Percentiles rank a stretch among this genome's conserved stretches.
phyloP scores from a whole-genome alignment of 805 yeast species.

The Suhomyces canberraensis region DNA sequence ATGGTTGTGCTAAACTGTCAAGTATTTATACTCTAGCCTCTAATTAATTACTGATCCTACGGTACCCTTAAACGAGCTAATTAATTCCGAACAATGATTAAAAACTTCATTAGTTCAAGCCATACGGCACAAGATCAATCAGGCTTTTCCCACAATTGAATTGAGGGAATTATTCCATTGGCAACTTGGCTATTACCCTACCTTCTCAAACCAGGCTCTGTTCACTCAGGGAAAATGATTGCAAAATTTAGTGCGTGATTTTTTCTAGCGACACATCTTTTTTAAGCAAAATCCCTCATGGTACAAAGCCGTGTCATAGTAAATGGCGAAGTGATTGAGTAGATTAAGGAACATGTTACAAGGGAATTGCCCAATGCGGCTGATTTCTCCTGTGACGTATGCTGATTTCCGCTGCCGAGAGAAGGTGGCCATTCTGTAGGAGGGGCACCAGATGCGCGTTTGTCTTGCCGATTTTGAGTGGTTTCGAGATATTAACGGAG shows the following conservation, averaged over 20 bases:
- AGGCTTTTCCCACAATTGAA: too few species aligned
- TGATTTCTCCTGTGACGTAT: too few species aligned
- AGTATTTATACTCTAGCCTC: background rate
- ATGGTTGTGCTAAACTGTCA: background rate
- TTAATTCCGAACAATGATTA: background rate
- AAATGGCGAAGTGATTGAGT: background rate
- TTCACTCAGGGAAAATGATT: background rate
- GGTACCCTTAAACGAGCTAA: background rate
- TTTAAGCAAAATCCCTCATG: background rate
- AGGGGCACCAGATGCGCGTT: too few species aligned
- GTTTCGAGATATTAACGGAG: too few species aligned
- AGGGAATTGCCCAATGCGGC: background rate
- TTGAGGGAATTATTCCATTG: slow-evolving; percentile 5
- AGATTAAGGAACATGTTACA: background rate
- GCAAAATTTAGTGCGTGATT: slow-evolving; percentile 1
- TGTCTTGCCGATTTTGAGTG: too few species aligned
- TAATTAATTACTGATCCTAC: background rate
- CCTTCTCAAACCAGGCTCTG: background rate
- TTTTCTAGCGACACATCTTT: background rate
- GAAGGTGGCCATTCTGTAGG: too few species aligned
- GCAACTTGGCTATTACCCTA: background rate
- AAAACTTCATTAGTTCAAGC: background rate
- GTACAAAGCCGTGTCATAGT: background rate
- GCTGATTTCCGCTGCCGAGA: too few species aligned
- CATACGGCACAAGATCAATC: too few species aligned